These are phyloP conservation scores for Senecio squalidus DNA, from an alignment of 140 eudicot genomes.

Conservation along the genomic window DNA sequence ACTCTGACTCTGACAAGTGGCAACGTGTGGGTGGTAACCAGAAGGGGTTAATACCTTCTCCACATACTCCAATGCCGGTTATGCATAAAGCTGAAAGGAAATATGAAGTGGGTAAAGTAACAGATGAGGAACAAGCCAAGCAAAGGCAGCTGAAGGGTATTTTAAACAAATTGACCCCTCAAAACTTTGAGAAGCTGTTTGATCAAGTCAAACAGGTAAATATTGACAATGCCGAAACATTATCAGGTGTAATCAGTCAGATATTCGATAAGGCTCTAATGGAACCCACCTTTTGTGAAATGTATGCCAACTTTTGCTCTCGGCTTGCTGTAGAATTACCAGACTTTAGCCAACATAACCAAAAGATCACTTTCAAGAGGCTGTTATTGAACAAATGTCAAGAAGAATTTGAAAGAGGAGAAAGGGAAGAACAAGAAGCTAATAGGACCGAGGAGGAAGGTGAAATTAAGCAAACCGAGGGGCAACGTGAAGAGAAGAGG, in stretches of 20 bases:
- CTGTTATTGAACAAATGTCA: conserved; percentile 80
- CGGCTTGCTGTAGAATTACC: conserved; percentile 72
- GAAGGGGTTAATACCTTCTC: conserved; percentile 78
- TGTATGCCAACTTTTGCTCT: conserved; percentile 84
- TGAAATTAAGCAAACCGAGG: conserved; percentile 52
- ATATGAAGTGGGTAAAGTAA: conserved; percentile 80
- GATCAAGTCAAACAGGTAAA: conserved; percentile 84
- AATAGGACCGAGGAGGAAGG: conserved; percentile 75
- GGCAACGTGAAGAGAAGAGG: conserved; percentile 64
- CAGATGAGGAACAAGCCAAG: conserved; percentile 86
- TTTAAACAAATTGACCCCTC: conserved; percentile 91
- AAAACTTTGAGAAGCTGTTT: conserved; percentile 83
- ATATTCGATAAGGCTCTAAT: conserved; percentile 81
- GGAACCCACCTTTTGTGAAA: conserved; percentile 93
- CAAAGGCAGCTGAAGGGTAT: conserved; percentile 83
- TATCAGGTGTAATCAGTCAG: conserved; percentile 68
- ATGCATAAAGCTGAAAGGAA: conserved; percentile 93
- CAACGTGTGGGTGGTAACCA: conserved; percentile 50
- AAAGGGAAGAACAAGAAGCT: conserved; percentile 75
- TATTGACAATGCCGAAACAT: conserved; percentile 58
- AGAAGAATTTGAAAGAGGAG: conserved; percentile 91
- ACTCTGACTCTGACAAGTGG: conserved; percentile 80
- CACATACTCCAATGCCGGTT: conserved; percentile 58
- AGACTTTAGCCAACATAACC: conserved; percentile 61
- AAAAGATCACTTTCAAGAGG: conserved; percentile 80